Evolutionary conservation across 2,329 filamentous ascomycete genomes (phyloP).

Genomic region (Pseudogymnoascus sp.): DNA sequence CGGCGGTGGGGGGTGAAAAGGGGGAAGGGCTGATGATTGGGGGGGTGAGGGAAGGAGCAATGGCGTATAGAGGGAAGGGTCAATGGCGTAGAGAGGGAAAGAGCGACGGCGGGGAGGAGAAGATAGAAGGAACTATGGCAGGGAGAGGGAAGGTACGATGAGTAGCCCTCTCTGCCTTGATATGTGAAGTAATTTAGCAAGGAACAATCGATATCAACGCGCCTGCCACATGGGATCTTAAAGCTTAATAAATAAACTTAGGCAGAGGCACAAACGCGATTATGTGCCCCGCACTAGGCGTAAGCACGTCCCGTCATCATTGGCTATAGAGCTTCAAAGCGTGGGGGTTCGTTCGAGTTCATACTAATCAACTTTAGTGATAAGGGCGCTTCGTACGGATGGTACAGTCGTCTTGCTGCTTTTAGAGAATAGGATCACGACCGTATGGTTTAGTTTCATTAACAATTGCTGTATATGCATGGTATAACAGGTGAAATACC

Average conservation of each 20-base stretch:
- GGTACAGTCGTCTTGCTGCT: too few relatives aligned
- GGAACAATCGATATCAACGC: not conserved
- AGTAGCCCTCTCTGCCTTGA: not conserved
- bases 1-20: not conserved
- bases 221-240: not conserved
- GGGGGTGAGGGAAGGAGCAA: not conserved
- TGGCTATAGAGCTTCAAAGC: not conserved
- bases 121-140: not conserved
- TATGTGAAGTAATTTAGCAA: not conserved
- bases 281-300: not conserved
- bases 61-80: not conserved
- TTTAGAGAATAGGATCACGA: too few relatives aligned
- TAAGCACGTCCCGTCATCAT: not conserved
- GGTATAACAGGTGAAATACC: too few relatives aligned
- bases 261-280: not conserved
- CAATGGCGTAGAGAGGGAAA: not conserved
- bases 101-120: not conserved
- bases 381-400: too few relatives aligned
- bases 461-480: not conserved
- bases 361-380: not conserved
- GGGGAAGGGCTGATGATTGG: not conserved
- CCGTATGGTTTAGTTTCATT: too few relatives aligned
- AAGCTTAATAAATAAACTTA: not conserved
- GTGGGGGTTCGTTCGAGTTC: not conserved
- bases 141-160: not conserved